Conservation (phyloP, 306 rosid genomes). For the Sicyos edulis region DNA sequence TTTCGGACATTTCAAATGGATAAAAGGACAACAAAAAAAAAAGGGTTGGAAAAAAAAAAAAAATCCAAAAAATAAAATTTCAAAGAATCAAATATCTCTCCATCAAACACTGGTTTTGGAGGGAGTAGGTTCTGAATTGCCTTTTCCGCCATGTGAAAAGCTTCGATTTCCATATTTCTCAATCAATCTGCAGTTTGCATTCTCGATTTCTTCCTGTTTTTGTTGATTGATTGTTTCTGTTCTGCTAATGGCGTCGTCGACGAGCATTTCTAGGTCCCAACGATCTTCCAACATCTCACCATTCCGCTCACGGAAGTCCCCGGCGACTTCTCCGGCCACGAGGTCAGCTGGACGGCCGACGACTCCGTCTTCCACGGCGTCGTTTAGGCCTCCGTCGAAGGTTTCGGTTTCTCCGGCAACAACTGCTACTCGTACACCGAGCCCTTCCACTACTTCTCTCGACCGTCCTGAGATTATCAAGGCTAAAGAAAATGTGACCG, state of each 20-base stretch:
- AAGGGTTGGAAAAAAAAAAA: not conserved
- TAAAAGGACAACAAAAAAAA: not conserved
- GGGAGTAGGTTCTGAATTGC: slow-evolving; percentile 31
- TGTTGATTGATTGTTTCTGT: not conserved
- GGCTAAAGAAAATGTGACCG: slow-evolving; percentile 78
- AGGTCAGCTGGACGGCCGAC: slow-evolving; percentile 44
- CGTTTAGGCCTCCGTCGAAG: slow-evolving; percentile 40
- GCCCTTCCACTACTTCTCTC: slow-evolving; percentile 28
- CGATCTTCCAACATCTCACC: slow-evolving; percentile 51
- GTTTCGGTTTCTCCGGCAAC: slow-evolving; percentile 38
- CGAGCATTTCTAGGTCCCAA: slow-evolving; percentile 39
- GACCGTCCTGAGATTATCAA: slow-evolving; percentile 41
- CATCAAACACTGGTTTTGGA: slow-evolving; percentile 38
- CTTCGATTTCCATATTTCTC: not conserved
- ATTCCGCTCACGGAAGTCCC: slow-evolving; percentile 52
- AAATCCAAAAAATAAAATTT: not conserved
- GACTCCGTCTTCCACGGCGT: slow-evolving; percentile 41
- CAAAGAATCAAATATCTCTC: slow-evolving; percentile 16
- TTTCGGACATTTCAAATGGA: slow-evolving; percentile 16
- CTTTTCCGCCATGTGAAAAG: slow-evolving; percentile 22
- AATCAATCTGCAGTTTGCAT: slow-evolving; percentile 3
- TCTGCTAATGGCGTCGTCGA: slow-evolving; percentile 43
- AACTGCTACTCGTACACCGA: slow-evolving; percentile 21
- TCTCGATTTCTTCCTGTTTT: not conserved
- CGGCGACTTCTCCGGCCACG: slow-evolving; percentile 21